Base-by-base conservation (phyloP, 495 filamentous ascomycete species). In the Talaromyces trachyspermus region DNA sequence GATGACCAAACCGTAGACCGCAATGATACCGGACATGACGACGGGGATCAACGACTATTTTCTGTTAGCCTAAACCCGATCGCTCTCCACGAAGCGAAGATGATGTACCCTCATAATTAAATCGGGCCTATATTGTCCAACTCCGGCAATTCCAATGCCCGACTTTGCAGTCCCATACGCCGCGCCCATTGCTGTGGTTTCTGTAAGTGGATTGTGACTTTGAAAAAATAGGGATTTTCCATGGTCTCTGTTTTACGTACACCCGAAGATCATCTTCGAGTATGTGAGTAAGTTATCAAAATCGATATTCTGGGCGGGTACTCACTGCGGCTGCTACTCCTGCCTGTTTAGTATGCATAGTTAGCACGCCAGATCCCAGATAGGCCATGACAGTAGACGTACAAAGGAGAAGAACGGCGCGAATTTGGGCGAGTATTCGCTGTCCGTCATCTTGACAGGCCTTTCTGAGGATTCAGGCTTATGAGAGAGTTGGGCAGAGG, bases 1-100 rank as follows among this genome's bases (percentile, higher is more conserved):
- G 53, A 99, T 87, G 53, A 99, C 92, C 37, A 99, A 86, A 27
- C 89, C 82, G 70, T 99, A 99, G 53, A 99, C 94, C 27, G 92
- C 92, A 55, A 99, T 89, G 61, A 99, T 99, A 77, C 92, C 92
- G 60, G 92, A 94, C 92, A 99, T 99, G 72, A 99, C 88, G 53
- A 97, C 90, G 46, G 91, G 92, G 58, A 94, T 91, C 29, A 95
- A 74, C 39, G 86, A 95, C 89, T 90, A 53, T 46, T 35, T 19
- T 12, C 11, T 22, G 33, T 57, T 46, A 54, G 53, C 36, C 19
- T 14, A 27, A 5, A 14, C 20, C 10, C 14, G 19, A 24, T 36
- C 43, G 3, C 39, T 37, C 26, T 38, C 10, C 4, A n/a, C 7
- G n/a, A 2, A 20, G 14, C 9, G 6, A 35, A 2, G 15, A 7